phyloP scores from a whole-genome alignment of 2,329 filamentous ascomycete genomes.

The Cryphonectria parasitica region DNA sequence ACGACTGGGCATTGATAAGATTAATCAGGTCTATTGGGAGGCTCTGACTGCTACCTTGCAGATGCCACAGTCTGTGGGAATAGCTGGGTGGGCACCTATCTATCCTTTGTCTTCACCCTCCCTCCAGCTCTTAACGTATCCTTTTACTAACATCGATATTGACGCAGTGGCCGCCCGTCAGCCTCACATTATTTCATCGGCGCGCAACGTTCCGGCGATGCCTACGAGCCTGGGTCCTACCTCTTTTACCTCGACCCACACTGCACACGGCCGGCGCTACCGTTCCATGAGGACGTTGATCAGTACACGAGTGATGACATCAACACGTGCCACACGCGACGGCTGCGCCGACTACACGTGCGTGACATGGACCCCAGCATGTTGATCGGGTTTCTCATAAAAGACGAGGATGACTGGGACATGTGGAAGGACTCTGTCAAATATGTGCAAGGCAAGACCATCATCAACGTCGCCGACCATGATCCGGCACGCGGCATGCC shows the following conservation, averaged over 20 bases:
- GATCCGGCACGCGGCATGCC: constrained; percentile 62
- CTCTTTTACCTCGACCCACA: constrained; percentile 98
- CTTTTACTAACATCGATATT: constrained; percentile 17
- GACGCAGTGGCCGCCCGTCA: constrained; percentile 79
- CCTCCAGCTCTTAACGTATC: background rate
- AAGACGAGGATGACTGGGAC: constrained; percentile 79
- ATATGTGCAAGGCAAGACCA: constrained; percentile 77
- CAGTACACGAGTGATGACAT: constrained; percentile 74
- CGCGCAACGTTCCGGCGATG: constrained; percentile 43
- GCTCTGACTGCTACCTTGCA: constrained; percentile 84
- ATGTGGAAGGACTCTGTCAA: constrained; percentile 79
- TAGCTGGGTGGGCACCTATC: constrained; percentile 73
- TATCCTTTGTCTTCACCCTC: background rate
- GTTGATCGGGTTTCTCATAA: constrained; percentile 91
- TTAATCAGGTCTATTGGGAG: constrained; percentile 94
- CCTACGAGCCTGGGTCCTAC: constrained; percentile 59
- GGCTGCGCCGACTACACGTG: constrained; percentile 80
- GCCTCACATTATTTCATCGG: constrained; percentile 73
- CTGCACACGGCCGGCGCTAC: constrained; percentile 75
- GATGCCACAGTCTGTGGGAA: constrained; percentile 91
- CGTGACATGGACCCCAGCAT: constrained; percentile 98
- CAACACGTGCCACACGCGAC: constrained; percentile 82
- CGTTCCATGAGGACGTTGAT: constrained; percentile 59
- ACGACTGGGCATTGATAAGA: constrained; percentile 87
- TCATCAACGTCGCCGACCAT: constrained; percentile 80